Evolutionary conservation across 2,329 filamentous ascomycete species (phyloP).

Genomic region (Cercospora janseana): DNA sequence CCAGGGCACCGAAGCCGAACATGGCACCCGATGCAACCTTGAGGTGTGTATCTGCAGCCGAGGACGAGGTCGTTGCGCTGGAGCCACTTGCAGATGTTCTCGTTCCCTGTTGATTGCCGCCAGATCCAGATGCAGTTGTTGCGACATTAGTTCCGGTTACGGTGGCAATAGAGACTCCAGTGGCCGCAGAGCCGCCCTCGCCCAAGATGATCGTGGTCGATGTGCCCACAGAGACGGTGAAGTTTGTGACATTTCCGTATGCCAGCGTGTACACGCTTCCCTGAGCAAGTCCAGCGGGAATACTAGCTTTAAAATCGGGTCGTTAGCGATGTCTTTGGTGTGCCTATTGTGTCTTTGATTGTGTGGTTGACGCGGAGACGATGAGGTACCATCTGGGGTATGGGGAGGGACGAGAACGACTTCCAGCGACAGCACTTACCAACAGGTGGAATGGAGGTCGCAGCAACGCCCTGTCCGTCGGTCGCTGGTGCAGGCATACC

Average conservation of each 20-base stretch:
- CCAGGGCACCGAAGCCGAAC: constrained; percentile 39
- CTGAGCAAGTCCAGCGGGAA: constrained; percentile 44
- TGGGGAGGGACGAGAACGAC: too few species aligned
- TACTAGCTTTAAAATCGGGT: too few species aligned
- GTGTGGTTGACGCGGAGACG: too few species aligned
- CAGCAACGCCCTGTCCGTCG: constrained; percentile 36
- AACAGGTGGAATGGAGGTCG: constrained; percentile 20
- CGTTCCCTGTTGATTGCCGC: constrained; percentile 18
- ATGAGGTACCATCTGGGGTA: too few species aligned
- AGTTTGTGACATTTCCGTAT: constrained; percentile 34
- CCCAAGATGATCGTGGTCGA: constrained; percentile 36
- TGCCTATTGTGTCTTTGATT: too few species aligned
- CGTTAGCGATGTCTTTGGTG: too few species aligned
- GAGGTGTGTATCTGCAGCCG: constrained; percentile 31
- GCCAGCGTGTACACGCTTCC: constrained; percentile 34
- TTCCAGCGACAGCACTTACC: too few species aligned
- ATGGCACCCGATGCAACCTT: constrained; percentile 38
- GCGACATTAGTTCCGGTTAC: neutral
- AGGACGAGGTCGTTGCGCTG: constrained; percentile 23
- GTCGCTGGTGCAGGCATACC: constrained; percentile 47
- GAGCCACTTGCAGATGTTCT: constrained; percentile 20
- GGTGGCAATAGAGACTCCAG: constrained; percentile 5
- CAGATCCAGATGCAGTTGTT: constrained; percentile 5
- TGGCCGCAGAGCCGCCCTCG: constrained; percentile 7
- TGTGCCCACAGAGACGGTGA: constrained; percentile 36